Base-by-base conservation (phyloP, 345 rosid genomes). In the Eucalyptus sp. region DNA sequence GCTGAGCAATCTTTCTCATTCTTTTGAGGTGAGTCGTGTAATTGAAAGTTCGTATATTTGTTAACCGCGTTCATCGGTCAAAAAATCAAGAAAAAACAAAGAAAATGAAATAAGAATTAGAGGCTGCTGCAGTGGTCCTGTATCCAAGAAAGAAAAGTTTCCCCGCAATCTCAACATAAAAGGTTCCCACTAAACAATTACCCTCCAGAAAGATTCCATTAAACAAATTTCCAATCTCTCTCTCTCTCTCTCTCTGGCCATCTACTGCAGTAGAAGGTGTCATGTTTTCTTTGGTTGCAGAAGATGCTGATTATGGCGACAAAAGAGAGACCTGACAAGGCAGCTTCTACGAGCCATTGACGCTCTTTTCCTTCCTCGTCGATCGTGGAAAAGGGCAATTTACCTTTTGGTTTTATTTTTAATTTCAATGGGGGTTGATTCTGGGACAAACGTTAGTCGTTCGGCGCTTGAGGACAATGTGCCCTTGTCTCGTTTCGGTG, bases 391-490 rank as follows among this genome's bases (percentile, higher is more conserved):
- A 71, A 71, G 46, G 46, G 83, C 83, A 71, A 37, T 37, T 71
- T 11, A 18, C 46, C 46, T 37, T 71, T 71, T 87, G 15, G n/a
- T 27, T 87, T 56, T 87, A 25, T 27, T 41, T 51, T 24, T 31
- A 12, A 86, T 18, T 58, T 58, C 62, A 17, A 25, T 10, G 2
- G 48, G 48, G 44, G 79, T 87, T 52, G 88, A 87, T 87, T 86
- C 95, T 88, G 14, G 80, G 94, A 94, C 95, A 94, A 94, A 91
- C 88, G 86, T 88, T 90, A 93, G 90, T 90, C 84, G 80, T 90
- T 87, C 88, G 91, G 64, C 31, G 87, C 92, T 91, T 86, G 37
- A 88, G 62, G 96, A 91, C 94, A 93, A 90, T 10, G 46, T 71
- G 25, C 18, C 87, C 64, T 43, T 43, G 60, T 86, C 87, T 50